phyloP scores from a whole-genome alignment of 2,329 filamentous ascomycete species.

The Botrytis elliptica region DNA sequence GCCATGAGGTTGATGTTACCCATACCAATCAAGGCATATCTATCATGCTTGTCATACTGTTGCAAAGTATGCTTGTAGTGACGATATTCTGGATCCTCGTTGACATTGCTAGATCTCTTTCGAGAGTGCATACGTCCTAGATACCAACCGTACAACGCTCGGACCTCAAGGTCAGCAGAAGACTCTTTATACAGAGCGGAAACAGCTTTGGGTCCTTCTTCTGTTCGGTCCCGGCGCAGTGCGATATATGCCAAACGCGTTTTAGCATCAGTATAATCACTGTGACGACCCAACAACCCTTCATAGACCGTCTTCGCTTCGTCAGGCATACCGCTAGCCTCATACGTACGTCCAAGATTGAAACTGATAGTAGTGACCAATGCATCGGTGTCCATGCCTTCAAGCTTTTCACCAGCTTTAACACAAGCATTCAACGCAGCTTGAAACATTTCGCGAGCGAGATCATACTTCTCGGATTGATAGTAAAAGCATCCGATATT shows the following conservation, averaged over 20 bases:
- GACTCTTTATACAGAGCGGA: constrained; percentile 83
- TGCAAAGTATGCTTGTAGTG: constrained; percentile 97
- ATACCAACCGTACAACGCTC: constrained; percentile 93
- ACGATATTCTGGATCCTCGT: constrained; percentile 86
- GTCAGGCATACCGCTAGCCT: constrained; percentile 75
- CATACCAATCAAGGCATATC: constrained; percentile 96
- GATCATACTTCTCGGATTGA: constrained; percentile 76
- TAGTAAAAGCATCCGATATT: constrained; percentile 97
- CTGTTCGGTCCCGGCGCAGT: constrained; percentile 74
- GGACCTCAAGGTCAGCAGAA: constrained; percentile 83
- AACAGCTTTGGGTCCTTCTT: constrained; percentile 83
- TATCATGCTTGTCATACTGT: constrained; percentile 93
- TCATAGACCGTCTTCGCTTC: constrained; percentile 89
- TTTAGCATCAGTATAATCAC: constrained; percentile 88
- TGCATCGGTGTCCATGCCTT: constrained; percentile 80
- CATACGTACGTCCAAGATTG: constrained; percentile 91
- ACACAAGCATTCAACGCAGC: constrained; percentile 87
- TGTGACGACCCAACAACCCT: constrained; percentile 77
- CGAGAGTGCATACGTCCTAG: constrained; percentile 77
- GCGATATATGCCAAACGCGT: constrained; percentile 89
- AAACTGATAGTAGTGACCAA: constrained; percentile 95
- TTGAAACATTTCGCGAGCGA: constrained; percentile 85
- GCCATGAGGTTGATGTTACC: constrained; percentile 82
- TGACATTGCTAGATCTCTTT: constrained; percentile 75
- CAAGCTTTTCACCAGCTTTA: constrained; percentile 72